Evolutionary conservation across 2,329 filamentous ascomycete genomes (phyloP).

Genomic region (Ilyonectria mors-panacis): DNA sequence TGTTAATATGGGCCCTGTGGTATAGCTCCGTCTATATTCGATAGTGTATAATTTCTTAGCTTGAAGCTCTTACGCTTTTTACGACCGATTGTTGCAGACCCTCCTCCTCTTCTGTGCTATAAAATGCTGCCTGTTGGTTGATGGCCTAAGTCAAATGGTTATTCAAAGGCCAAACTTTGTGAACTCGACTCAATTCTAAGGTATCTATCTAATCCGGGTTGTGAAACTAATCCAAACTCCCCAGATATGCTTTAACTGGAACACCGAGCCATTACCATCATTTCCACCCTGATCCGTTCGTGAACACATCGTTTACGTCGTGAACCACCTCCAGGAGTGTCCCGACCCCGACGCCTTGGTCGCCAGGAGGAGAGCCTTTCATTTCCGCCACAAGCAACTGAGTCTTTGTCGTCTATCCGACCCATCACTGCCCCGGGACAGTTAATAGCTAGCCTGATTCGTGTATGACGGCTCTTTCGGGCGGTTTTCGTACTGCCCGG

Average conservation of each 20-base stretch:
- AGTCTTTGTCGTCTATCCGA: background rate
- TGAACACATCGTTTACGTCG: background rate
- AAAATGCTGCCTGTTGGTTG: too few relatives aligned
- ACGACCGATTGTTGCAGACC: constrained; percentile 16
- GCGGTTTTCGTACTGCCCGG: constrained; percentile 35
- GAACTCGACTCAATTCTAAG: too few relatives aligned
- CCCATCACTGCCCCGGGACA: background rate
- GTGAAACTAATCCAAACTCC: too few relatives aligned
- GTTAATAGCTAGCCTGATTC: constrained; percentile 30
- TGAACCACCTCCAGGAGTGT: background rate
- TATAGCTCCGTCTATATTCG: constrained; percentile 53
- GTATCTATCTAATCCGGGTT: too few relatives aligned
- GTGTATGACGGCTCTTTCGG: constrained; percentile 35
- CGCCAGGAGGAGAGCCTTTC: background rate
- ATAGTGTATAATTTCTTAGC: constrained; percentile 57
- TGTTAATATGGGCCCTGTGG: constrained; percentile 42
- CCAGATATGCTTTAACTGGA: too few relatives aligned
- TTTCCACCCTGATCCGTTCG: too few relatives aligned
- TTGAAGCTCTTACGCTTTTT: constrained; percentile 27
- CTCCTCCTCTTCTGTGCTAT: background rate
- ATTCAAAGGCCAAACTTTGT: too few relatives aligned
- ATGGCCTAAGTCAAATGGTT: too few relatives aligned
- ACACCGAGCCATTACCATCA: too few relatives aligned
- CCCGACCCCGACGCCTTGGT: background rate
- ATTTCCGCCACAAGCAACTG: background rate